These are phyloP conservation scores for Zymoseptoria crescenta DNA, from an alignment of 2,329 filamentous ascomycete species.

Conservation along the genomic window DNA sequence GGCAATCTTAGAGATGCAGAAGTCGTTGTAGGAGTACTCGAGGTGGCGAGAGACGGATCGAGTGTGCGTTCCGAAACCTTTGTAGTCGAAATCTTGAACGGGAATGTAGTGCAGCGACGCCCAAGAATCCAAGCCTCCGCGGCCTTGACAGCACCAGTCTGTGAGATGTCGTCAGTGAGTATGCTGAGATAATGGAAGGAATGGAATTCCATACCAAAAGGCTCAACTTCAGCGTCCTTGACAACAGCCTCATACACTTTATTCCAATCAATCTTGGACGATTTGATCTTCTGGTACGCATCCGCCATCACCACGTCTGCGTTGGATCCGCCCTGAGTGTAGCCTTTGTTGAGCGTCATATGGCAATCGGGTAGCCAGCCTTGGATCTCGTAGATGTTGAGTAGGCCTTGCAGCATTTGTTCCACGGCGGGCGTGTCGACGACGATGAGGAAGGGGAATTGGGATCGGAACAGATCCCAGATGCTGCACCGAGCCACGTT, in stretches of 20 bases:
- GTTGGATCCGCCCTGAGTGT: conserved; percentile 62
- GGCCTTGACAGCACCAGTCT: conserved; percentile 54
- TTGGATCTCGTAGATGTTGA: conserved; percentile 61
- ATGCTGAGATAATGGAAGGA: neutral
- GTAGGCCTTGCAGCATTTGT: conserved; percentile 58
- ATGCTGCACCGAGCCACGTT: conserved; percentile 40
- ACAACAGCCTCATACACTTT: conserved; percentile 56
- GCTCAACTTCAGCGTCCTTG: conserved; percentile 54
- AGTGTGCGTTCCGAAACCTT: conserved; percentile 42
- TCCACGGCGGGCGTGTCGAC: conserved; percentile 56
- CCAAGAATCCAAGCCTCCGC: conserved; percentile 65
- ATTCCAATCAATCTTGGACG: conserved; percentile 56
- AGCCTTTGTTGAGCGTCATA: conserved; percentile 58
- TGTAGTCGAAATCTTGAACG: conserved; percentile 36
- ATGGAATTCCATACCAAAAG: conserved; percentile 17
- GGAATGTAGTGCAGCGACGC: conserved; percentile 54
- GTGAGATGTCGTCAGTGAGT: conserved; percentile 7
- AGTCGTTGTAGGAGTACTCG: conserved; percentile 45
- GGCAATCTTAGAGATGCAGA: conserved; percentile 36
- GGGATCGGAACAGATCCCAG: conserved; percentile 60
- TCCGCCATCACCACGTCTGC: conserved; percentile 66
- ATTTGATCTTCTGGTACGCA: conserved; percentile 61
- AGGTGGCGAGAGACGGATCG: conserved; percentile 45
- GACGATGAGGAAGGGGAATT: conserved; percentile 57
- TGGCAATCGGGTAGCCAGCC: conserved; percentile 69